These are phyloP conservation scores for Tetradesmus obliquus DNA, from an alignment of 139 green algal species.

Conservation along the genomic window DNA sequence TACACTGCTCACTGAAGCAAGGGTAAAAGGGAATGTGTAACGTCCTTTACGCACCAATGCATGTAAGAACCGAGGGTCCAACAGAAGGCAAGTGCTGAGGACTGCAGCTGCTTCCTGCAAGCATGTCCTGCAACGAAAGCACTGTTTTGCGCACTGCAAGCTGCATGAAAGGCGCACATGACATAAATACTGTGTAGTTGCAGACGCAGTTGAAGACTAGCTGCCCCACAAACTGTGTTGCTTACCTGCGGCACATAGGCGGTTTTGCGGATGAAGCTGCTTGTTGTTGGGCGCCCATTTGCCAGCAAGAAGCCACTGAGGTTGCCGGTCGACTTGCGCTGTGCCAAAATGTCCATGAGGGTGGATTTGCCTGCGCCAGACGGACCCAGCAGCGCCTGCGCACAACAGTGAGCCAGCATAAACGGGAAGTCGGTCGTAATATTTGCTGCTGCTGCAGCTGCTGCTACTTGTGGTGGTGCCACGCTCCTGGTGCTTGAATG, in stretches of 20 bases:
- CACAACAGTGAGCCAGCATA: background rate
- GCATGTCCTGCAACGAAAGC: background rate
- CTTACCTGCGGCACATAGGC: constrained; percentile 45
- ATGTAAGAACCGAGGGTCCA: too few relatives aligned
- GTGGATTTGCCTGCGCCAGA: constrained; percentile 58
- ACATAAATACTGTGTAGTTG: too few relatives aligned
- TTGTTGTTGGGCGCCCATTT: constrained; percentile 8
- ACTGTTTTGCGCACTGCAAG: background rate
- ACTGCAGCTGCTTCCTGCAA: background rate
- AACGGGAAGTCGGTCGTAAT: background rate
- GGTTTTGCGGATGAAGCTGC: constrained; percentile 39
- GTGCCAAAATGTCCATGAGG: constrained; percentile 56
- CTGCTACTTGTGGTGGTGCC: too few relatives aligned
- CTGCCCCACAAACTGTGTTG: background rate
- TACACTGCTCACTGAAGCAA: background rate
- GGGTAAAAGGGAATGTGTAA: background rate
- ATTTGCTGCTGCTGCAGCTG: background rate
- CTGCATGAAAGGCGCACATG: background rate
- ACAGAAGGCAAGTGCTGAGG: background rate
- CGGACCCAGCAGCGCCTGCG: constrained; percentile 47
- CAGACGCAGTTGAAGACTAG: too few relatives aligned
- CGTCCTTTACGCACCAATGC: too few relatives aligned
- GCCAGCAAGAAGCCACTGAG: constrained; percentile 35
- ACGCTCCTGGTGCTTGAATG: too few relatives aligned
- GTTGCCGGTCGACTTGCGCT: constrained; percentile 47